phyloP scores from a whole-genome alignment of 495 filamentous ascomycete genomes.

The Penicillium salamii region DNA sequence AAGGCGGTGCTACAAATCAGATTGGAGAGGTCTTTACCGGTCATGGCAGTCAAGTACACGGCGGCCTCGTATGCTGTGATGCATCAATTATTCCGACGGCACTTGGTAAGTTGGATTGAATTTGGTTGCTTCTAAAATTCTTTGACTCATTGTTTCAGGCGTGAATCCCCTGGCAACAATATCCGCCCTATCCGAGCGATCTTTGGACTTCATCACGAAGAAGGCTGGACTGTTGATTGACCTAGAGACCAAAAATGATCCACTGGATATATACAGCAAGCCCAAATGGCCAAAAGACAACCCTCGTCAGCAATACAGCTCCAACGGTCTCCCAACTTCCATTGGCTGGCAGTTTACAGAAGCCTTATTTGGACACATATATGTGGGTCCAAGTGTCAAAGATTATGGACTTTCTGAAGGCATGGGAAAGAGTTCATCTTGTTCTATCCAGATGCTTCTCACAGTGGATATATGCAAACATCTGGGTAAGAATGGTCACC shows the following conservation, averaged over 20 bases:
- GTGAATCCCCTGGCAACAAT: conserved; percentile 72
- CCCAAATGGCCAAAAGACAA: not conserved
- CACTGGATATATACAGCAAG: not conserved
- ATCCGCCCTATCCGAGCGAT: conserved; percentile 63
- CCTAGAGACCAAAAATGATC: conserved; percentile 45
- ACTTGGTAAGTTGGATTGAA: conserved; percentile 35
- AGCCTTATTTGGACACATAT: not conserved
- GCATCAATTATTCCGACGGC: conserved; percentile 60
- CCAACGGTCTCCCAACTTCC: not conserved
- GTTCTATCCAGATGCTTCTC: not conserved
- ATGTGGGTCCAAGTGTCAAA: not conserved
- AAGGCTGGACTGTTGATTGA: conserved; percentile 45
- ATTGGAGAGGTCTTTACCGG: conserved; percentile 59
- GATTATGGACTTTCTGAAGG: not conserved
- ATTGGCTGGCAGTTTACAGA: conserved; percentile 4
- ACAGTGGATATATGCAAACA: not conserved
- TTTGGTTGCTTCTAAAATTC: not conserved
- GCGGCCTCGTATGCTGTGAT: conserved; percentile 62
- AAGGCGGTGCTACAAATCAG: conserved; percentile 61
- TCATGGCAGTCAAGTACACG: conserved; percentile 44
- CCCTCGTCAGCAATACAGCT: not conserved
- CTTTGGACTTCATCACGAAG: conserved; percentile 47
- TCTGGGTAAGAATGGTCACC: not conserved
- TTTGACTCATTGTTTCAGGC: not conserved
- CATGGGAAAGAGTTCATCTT: not conserved